Percentiles rank a stretch among this genome's conserved stretches.
Conservation (phyloP, 2,329 filamentous ascomycete species). For the Xylaria sp. region DNA sequence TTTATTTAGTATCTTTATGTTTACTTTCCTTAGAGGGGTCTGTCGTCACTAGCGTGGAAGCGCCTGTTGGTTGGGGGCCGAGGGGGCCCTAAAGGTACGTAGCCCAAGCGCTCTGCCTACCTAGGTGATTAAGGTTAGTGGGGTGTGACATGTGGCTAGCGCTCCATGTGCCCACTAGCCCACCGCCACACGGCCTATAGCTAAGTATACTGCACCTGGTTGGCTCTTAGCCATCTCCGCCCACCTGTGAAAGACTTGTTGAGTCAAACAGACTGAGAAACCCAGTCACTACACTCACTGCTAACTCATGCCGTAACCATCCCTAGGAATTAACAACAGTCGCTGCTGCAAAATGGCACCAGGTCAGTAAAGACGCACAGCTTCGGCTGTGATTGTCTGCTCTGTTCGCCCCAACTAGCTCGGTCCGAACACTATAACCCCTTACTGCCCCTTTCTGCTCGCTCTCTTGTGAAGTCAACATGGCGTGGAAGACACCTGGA, state of each 20-base stretch:
- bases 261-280: constrained; percentile 32
- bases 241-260: constrained; percentile 23
- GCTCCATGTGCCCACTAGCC: background rate
- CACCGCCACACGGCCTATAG: constrained; percentile 18
- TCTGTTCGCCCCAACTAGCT: constrained; percentile 47
- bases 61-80: constrained; percentile 18
- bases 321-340: constrained; percentile 19
- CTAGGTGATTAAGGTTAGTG: background rate
- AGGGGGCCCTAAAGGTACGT: background rate
- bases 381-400: constrained; percentile 62
- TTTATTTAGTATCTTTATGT: constrained; percentile 17
- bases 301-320: constrained; percentile 18
- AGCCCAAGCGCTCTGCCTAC: background rate
- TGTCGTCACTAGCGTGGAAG: constrained; percentile 24
- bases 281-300: constrained; percentile 19
- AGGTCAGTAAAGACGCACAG: constrained; percentile 61
- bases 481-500: constrained; percentile 64
- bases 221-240: constrained; percentile 19
- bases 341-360: constrained; percentile 56
- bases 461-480: constrained; percentile 49
- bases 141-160: constrained; percentile 5
- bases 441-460: constrained; percentile 17
- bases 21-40: constrained; percentile 33
- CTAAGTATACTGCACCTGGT: constrained; percentile 7
- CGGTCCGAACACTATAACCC: constrained; percentile 37